phyloP scores from a whole-genome alignment of 768 basidiomycete species.

The Termitomyces sp. region DNA sequence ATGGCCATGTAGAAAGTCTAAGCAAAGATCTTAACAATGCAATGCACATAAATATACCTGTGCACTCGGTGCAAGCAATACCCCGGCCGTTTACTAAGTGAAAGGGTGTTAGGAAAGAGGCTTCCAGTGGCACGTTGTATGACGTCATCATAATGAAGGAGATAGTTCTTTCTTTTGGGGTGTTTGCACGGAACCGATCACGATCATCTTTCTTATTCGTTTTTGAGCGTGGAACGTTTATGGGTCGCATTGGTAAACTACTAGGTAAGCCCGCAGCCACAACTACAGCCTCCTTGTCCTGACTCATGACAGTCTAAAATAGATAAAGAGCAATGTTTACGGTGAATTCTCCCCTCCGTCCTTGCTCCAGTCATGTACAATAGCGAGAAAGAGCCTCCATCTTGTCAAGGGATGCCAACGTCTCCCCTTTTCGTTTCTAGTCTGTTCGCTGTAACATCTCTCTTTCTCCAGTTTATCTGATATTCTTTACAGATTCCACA shows the following conservation, averaged over 20 bases:
- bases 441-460: not conserved
- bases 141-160: not conserved
- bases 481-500: not conserved
- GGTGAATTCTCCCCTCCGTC: not conserved
- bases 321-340: not conserved
- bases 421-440: not conserved
- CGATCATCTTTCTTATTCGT: not conserved
- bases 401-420: not conserved
- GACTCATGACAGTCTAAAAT: not conserved
- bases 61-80: not conserved
- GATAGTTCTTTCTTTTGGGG: not conserved
- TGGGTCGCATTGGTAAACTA: not conserved
- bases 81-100: not conserved
- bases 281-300: not conserved
- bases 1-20: not conserved
- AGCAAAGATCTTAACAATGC: no score
- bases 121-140: not conserved
- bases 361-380: not conserved
- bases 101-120: no score
- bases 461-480: not conserved
- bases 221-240: not conserved
- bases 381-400: not conserved
- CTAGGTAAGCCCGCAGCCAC: not conserved
- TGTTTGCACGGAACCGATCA: not conserved
- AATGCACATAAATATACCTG: not conserved